Conservation (phyloP, 257 asterid species). For the Primulina eburnea region DNA sequence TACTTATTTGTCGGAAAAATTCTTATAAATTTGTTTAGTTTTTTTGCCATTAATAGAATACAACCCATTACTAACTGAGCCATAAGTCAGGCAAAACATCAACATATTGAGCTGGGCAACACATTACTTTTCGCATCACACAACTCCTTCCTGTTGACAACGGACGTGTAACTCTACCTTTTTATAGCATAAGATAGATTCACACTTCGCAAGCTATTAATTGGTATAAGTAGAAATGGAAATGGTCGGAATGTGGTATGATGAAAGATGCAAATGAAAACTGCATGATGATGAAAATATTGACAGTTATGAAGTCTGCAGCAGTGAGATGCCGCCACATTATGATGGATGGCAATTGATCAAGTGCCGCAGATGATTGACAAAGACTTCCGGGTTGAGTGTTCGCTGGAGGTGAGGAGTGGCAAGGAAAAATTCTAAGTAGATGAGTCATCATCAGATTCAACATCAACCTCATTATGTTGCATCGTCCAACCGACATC, state of each 20-base stretch:
- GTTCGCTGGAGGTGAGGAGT: background rate
- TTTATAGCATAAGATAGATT: background rate
- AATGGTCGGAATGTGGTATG: background rate
- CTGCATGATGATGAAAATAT: background rate
- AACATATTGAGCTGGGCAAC: background rate
- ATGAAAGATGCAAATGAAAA: background rate
- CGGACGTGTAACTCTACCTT: background rate
- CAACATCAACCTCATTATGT: background rate
- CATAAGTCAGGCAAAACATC: too few species aligned
- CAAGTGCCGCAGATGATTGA: background rate
- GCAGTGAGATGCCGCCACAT: background rate
- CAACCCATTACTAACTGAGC: background rate
- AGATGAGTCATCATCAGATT: background rate
- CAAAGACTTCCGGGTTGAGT: background rate
- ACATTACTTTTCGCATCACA: background rate
- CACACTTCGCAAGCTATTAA: background rate
- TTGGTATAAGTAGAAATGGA: background rate
- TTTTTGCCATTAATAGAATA: background rate
- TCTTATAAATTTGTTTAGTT: background rate
- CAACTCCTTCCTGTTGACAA: background rate
- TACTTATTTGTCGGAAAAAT: background rate
- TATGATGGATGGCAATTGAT: background rate
- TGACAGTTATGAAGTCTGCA: background rate
- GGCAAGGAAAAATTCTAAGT: background rate
- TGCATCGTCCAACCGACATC: background rate